Conservation (phyloP, 2,329 filamentous ascomycete genomes). For the Ramichloridium luteum region DNA sequence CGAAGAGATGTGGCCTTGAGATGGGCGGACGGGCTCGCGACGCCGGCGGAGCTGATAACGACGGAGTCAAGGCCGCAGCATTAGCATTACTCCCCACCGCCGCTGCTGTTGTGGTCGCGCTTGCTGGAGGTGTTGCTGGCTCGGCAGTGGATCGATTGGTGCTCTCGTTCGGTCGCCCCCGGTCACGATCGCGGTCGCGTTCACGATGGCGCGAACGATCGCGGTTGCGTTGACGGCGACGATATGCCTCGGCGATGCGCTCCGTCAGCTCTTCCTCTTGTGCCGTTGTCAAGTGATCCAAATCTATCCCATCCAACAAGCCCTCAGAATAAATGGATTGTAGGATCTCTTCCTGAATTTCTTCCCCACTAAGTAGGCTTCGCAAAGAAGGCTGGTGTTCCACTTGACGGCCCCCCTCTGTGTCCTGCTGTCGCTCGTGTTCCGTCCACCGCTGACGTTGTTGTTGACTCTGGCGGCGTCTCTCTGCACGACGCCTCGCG, state of each 20-base stretch:
- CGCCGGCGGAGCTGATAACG: too few species aligned
- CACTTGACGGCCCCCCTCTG: conserved; percentile 31
- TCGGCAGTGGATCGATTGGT: not conserved
- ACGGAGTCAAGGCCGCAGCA: too few species aligned
- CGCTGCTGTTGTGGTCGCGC: conserved; percentile 22
- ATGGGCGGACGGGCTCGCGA: conserved; percentile 29
- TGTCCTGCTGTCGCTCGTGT: conserved; percentile 4
- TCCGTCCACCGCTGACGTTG: conserved; percentile 4
- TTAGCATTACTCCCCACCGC: too few species aligned
- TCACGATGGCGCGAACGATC: conserved; percentile 18
- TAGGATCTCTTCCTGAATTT: conserved; percentile 79
- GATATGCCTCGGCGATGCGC: conserved; percentile 78
- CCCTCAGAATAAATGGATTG: conserved; percentile 82
- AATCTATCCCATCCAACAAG: conserved; percentile 72
- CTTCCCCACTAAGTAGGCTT: conserved; percentile 66
- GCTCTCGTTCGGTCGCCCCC: not conserved
- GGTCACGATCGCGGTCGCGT: conserved; percentile 1
- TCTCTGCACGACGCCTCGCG: conserved; percentile 15
- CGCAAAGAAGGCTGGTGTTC: conserved; percentile 84
- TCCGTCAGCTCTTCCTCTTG: conserved; percentile 86
- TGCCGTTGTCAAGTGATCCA: conserved; percentile 71
- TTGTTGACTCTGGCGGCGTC: conserved; percentile 10
- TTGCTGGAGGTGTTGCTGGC: conserved; percentile 1
- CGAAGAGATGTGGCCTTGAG: conserved; percentile 35
- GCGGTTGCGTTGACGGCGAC: conserved; percentile 55